Percentiles rank a stretch among this genome's conserved stretches.
Evolutionary conservation across 331 rosid species (phyloP).

Genomic region (Dryas integrifolia): DNA sequence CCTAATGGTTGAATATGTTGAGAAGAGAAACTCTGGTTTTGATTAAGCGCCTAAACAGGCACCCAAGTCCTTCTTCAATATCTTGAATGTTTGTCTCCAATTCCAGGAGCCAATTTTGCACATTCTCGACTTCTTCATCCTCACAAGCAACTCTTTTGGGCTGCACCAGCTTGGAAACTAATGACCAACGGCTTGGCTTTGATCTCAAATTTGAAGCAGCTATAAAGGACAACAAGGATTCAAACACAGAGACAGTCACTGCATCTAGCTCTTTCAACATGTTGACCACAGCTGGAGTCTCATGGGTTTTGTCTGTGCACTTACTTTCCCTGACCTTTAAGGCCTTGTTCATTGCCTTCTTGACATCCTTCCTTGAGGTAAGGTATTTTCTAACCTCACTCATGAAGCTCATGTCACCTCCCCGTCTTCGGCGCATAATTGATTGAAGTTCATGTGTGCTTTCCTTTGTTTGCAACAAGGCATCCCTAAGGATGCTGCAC

Average conservation of each 20-base stretch:
- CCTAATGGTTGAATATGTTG: slow-evolving; percentile 38
- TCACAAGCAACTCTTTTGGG: slow-evolving; percentile 25
- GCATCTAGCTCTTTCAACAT: slow-evolving; percentile 37
- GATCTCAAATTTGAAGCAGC: slow-evolving; percentile 23
- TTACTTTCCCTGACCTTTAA: slow-evolving; percentile 31
- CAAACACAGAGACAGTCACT: slow-evolving; percentile 27
- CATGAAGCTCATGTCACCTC: slow-evolving; percentile 14
- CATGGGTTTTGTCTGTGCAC: slow-evolving; percentile 6
- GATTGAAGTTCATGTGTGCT: slow-evolving; percentile 31
- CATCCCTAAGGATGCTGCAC: slow-evolving; percentile 33
- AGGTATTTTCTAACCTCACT: slow-evolving; percentile 23
- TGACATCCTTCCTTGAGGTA: slow-evolving; percentile 16
- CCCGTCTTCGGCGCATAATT: slow-evolving; percentile 13
- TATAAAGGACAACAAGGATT: slow-evolving; percentile 37
- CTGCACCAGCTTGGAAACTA: slow-evolving; percentile 34
- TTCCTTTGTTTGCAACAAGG: slow-evolving; percentile 37
- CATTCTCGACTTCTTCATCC: slow-evolving; percentile 23
- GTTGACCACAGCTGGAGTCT: slow-evolving; percentile 21
- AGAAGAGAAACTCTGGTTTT: slow-evolving; percentile 45
- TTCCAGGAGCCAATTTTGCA: slow-evolving; percentile 26
- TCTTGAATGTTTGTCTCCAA: slow-evolving; percentile 29
- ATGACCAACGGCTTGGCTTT: slow-evolving; percentile 31
- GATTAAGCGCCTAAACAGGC: slow-evolving; percentile 36
- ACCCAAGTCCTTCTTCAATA: slow-evolving; percentile 35
- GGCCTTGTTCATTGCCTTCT: slow-evolving; percentile 25